Conservation (phyloP, 345 rosid species). For the Eucalyptus grandis region DNA sequence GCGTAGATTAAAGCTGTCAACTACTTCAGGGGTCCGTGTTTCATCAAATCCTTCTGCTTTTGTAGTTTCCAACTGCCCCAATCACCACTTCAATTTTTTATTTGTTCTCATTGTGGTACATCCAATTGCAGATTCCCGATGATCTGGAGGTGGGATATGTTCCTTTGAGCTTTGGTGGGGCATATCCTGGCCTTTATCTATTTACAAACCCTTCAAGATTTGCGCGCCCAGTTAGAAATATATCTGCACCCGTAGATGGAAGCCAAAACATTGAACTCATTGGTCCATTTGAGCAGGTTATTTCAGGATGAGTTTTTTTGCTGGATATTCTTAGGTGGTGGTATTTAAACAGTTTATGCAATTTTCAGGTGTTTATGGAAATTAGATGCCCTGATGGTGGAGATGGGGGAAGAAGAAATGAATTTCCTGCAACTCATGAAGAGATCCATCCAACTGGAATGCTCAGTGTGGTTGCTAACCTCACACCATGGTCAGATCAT, state of each 20-base stretch:
- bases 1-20: constrained; percentile 72
- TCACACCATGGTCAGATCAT: constrained; percentile 98
- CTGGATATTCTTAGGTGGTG: background rate
- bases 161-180: constrained; percentile 84
- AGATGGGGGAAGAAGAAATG: constrained; percentile 71
- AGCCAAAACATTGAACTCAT: constrained; percentile 51
- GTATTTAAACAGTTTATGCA: background rate
- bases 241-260: constrained; percentile 22
- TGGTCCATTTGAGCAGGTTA: constrained; percentile 98
- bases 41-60: background rate
- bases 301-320: background rate
- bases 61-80: background rate
- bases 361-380: constrained; percentile 84
- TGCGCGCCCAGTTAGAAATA: constrained; percentile 75
- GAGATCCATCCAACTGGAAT: constrained; percentile 91
- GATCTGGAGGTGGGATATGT: constrained; percentile 95
- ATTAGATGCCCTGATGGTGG: constrained; percentile 97
- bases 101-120: background rate
- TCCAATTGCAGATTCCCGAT: constrained; percentile 61
- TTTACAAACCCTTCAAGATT: constrained; percentile 87
- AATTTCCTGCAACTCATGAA: constrained; percentile 79
- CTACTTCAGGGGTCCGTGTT: constrained; percentile 57
- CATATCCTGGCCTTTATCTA: constrained; percentile 84
- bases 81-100: background rate
- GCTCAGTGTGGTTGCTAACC: constrained; percentile 96